Base-by-base conservation (phyloP, 768 basidiomycete genomes). In the Auricularia auricula-judae region DNA sequence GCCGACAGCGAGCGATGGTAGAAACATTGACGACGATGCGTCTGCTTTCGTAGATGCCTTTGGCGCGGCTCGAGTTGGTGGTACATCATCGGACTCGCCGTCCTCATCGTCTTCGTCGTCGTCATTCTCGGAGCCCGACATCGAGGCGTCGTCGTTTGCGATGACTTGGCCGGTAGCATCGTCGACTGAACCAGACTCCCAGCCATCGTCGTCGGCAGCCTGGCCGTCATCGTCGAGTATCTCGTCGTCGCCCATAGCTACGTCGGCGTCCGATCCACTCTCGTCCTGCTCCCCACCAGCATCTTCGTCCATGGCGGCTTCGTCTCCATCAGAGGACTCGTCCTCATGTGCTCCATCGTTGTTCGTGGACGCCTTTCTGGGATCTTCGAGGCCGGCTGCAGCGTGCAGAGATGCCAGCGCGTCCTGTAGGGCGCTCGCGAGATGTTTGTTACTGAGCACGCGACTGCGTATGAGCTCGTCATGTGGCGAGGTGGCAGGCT, bases 1-100 rank as follows among this genome's bases (percentile, higher is more conserved):
- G 2, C 95, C 96, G 12, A 89, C 85, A 0, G 91, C 82, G 33
- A 98, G 84, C 2, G 91, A 89, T 33, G 97, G 96, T 2, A 98
- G 80, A 77, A 98, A 99, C 1, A 85, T 81, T 64, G 87, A 81
- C 68, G 79, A 70, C 64, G 71, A 70, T 58, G 72, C 39, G 3
- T 53, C 36, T 43, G 51, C 54, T 51, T 36, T 63, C 21, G 67
- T 72, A 59, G 71, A 43, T 14, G 70, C 58, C 66, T 56, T 70
- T 65, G 59, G 36, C 10, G 39, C 54, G 42, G 65, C 68, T 64
- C 54, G 62, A 29, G 65, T 12, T 44, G 66, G 65, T 64, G 62
- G 64, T 47, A 69, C 66, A 11, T 68, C 67, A 42, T 66, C 71
- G 64, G 64, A 65, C 36, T 67, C 70, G 59, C 61, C 62, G 12